Percentiles rank a stretch among this genome's conserved stretches.
phyloP scores from a whole-genome alignment of 1,139 yeast species.

The Candida sojae region DNA sequence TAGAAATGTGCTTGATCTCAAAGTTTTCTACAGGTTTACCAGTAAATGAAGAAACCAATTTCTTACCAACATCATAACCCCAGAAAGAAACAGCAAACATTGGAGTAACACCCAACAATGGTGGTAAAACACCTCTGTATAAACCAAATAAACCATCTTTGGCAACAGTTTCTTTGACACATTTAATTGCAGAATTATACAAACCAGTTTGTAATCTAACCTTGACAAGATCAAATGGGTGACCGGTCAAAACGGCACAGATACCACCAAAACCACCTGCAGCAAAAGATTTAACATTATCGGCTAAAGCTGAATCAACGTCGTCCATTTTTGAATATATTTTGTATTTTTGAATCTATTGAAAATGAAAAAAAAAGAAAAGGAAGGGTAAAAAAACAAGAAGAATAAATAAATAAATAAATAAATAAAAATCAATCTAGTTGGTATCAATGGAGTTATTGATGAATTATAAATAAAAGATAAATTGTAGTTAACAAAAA shows the following conservation, averaged over 20 bases:
- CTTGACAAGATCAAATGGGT: constrained; percentile 91
- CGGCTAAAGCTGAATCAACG: constrained; percentile 49
- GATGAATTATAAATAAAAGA: not conserved
- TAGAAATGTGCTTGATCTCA: constrained; percentile 69
- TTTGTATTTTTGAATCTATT: not conserved
- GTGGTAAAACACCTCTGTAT: constrained; percentile 87
- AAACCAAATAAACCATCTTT: constrained; percentile 78
- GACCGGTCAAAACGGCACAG: constrained; percentile 71
- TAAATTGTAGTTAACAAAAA: not conserved
- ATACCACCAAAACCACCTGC: constrained; percentile 79
- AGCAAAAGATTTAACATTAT: constrained; percentile 72
- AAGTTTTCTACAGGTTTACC: constrained; percentile 47
- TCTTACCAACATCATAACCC: constrained; percentile 96
- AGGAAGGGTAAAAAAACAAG: not conserved
- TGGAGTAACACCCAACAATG: constrained; percentile 92
- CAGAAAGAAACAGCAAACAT: constrained; percentile 98
- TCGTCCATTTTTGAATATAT: constrained; percentile 36
- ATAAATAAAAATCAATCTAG: constrained; percentile 1
- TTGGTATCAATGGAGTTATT: not conserved
- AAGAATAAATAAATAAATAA: not conserved
- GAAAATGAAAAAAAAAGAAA: not conserved
- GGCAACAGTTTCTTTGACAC: constrained; percentile 67
- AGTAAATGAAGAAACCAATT: constrained; percentile 53
- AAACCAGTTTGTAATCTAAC: constrained; percentile 86
- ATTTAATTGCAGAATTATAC: constrained; percentile 61